Evolutionary conservation across 176 grass and related monocot genomes (phyloP).

Genomic region (Paspalum vaginatum): DNA sequence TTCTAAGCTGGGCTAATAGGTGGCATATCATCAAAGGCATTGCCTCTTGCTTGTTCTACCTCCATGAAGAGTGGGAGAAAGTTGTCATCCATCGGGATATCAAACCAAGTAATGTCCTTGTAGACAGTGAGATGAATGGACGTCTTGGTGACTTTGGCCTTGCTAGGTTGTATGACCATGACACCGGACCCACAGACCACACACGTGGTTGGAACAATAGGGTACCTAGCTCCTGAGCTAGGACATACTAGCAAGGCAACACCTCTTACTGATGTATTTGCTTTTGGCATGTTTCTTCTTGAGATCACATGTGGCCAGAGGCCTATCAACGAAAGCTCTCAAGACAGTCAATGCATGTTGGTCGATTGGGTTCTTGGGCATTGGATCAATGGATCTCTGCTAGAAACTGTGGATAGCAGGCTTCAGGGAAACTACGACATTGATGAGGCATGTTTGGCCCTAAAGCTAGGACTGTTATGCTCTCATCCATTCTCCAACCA

Average conservation of each 20-base stretch:
- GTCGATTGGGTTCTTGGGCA: constrained; percentile 33
- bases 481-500: constrained; percentile 44
- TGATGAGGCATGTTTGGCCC: constrained; percentile 5
- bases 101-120: constrained; percentile 43
- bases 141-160: constrained; percentile 47
- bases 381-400: constrained; percentile 17
- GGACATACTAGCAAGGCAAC: constrained; percentile 50
- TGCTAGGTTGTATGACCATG: constrained; percentile 40
- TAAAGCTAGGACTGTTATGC: constrained; percentile 34
- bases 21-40: constrained; percentile 39
- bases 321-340: background rate
- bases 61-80: constrained; percentile 54
- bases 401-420: constrained; percentile 2
- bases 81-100: constrained; percentile 38
- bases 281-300: constrained; percentile 39
- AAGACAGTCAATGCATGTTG: constrained; percentile 13
- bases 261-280: constrained; percentile 36
- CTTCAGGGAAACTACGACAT: constrained; percentile 28
- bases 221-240: constrained; percentile 44
- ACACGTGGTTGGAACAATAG: constrained; percentile 49
- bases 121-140: constrained; percentile 27
- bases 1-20: constrained; percentile 32
- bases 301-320: constrained; percentile 34
- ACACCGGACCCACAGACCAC: constrained; percentile 30
- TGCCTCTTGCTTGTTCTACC: constrained; percentile 42